A percentile compares a stretch with the other conserved stretches of the same genome.
These are phyloP conservation scores for Ceriops tagal DNA, from an alignment of 345 rosid genomes.

Conservation along the genomic window DNA sequence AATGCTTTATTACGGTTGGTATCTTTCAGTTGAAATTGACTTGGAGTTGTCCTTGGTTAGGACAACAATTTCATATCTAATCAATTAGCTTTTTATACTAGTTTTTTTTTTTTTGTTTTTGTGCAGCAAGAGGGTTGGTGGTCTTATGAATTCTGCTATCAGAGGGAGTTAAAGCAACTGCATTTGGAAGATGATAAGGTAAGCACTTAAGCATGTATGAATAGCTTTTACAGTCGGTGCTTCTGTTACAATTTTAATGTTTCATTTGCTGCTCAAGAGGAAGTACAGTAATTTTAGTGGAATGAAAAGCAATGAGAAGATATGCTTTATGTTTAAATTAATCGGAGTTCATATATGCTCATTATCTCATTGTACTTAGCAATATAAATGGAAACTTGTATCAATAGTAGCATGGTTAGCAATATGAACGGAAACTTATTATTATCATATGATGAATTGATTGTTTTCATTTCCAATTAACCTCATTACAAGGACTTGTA, in stretches of 20 bases:
- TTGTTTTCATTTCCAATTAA: neutral
- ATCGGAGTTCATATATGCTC: neutral
- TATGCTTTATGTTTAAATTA: neutral
- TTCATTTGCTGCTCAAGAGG: neutral
- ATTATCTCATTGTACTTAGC: neutral
- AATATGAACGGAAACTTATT: neutral
- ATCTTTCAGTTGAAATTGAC: neutral
- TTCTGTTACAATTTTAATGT: conserved; percentile 1
- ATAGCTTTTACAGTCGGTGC: neutral
- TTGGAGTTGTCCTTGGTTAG: no score
- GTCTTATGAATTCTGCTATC: conserved; percentile 91
- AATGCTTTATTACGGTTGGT: conserved; percentile 64
- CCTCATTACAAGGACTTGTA: neutral
- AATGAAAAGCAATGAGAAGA: neutral
- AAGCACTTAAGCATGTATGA: conserved; percentile 5
- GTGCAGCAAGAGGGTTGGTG: conserved; percentile 99
- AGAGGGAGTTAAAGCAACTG: conserved; percentile 49
- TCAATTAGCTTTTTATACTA: neutral
- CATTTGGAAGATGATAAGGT: conserved; percentile 77
- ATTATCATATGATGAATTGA: neutral
- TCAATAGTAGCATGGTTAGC: neutral
- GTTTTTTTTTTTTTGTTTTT: neutral
- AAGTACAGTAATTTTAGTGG: neutral
- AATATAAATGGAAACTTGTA: neutral
- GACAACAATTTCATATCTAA: neutral